Percentiles rank a stretch among this genome's conserved stretches.
These are phyloP conservation scores for Penicillium ochrochloron DNA, from an alignment of 495 filamentous ascomycete genomes.

Conservation along the genomic window DNA sequence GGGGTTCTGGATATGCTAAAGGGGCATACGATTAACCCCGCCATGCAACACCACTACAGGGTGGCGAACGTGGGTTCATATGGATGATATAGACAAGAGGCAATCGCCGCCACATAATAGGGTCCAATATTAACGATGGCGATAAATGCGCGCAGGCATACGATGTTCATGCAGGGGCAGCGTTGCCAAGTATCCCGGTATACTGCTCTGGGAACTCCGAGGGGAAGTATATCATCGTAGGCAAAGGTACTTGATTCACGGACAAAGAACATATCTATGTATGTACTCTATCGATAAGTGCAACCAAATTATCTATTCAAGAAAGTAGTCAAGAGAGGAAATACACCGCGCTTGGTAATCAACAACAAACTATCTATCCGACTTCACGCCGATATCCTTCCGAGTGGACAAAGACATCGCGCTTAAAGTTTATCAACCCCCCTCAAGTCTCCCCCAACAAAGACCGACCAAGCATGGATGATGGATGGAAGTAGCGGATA, in stretches of 20 bases:
- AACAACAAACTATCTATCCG: neutral
- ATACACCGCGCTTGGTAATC: neutral
- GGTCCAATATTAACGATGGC: neutral
- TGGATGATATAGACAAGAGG: neutral
- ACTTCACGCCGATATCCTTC: neutral
- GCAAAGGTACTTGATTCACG: neutral
- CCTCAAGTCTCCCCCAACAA: neutral
- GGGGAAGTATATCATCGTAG: neutral
- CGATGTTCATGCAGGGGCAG: conserved; percentile 13
- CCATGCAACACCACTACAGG: conserved; percentile 12
- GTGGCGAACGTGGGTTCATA: neutral
- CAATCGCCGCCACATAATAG: conserved; percentile 2
- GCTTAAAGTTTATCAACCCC: conserved; percentile 5
- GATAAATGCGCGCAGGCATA: neutral
- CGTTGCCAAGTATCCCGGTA: neutral
- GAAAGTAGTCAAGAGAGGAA: neutral
- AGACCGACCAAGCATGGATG: too few relatives aligned
- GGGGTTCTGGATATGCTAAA: conserved; percentile 13
- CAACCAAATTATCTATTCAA: neutral
- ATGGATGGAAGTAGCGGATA: neutral
- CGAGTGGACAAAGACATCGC: neutral
- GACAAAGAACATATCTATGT: neutral
- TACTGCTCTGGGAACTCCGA: conserved; percentile 8
- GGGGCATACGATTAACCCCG: conserved; percentile 11
- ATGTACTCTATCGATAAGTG: neutral